Evolutionary conservation across 345 rosid species (phyloP), one percentile per base, ranked within the genome.

Genomic region (Triadica sebifera): DNA sequence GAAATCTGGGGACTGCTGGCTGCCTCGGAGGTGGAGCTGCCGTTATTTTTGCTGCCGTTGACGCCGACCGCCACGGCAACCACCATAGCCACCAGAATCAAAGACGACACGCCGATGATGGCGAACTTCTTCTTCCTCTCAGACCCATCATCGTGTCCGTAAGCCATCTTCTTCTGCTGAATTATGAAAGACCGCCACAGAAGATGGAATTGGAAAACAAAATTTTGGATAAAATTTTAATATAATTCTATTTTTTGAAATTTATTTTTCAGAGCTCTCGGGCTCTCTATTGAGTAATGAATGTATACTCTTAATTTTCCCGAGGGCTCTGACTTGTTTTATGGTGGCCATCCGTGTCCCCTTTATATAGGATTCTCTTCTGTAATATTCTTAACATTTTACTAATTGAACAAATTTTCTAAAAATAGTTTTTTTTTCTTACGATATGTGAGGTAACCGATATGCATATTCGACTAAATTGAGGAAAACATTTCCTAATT

Each of bases 81-180:
- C 62, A 93, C 88, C 87, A 87, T 83, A 59, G 89, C 93, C 59
- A 93, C 86, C 10, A 93, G 78, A 59, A 90, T 46, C 60, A 89
- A 61, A 4, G 89, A 83, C 16, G 86, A 81, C 38, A 88, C 78
- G 16, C 89, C 85, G 1, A 85, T 78, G 10, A 89, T 20, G 49
- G 80, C 83, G 8, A 74, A 63, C 81, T 86, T 86, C 80, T 80
- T 88, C 75, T 68, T 83, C 80, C 74, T 75, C 52, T 4, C 70
- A 25, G 49, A n/a, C 4, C 8, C 53, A 43, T 20, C 20, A 20
- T 43, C n/a, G 15, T 63, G 13, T 2, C 55, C 64, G 51, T 38
- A 50, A 6, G 63, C 41, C 80, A 72, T 72, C 34, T 29, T 29
- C 34, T 29, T 29, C 2, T 29, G 2, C 2, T 29, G 1, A 29